These are phyloP conservation scores for Nannochloropsis oceanica DNA, from an alignment of 108 stramenopile genomes.

Conservation along the genomic window DNA sequence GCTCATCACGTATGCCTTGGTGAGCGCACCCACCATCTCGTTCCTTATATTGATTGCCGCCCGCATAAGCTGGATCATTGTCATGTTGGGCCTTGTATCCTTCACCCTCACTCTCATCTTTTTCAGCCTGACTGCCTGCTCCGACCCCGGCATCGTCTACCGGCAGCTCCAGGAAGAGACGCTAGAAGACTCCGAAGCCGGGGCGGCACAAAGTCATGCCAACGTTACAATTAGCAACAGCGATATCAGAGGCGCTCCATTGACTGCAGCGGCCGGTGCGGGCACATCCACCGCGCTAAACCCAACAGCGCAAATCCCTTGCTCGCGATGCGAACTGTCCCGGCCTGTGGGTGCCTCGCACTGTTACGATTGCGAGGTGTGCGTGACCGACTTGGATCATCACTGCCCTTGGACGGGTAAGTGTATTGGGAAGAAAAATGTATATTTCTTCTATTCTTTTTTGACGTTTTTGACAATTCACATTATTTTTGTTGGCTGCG, in stretches of 20 bases:
- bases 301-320: neutral
- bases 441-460: constrained; percentile 17
- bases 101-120: neutral
- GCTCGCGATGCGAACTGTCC: constrained; percentile 15
- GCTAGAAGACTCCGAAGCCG: neutral
- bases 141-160: constrained; percentile 39
- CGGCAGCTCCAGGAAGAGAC: constrained; percentile 5
- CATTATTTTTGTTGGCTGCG: constrained; percentile 1
- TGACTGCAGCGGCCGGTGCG: neutral
- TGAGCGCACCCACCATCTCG: constrained; percentile 13
- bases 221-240: neutral
- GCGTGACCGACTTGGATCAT: constrained; percentile 35
- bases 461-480: constrained; percentile 4
- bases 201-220: neutral
- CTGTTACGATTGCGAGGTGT: constrained; percentile 33
- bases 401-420: constrained; percentile 44
- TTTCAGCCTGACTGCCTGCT: constrained; percentile 37
- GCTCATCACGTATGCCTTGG: constrained; percentile 19
- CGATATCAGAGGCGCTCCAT: neutral
- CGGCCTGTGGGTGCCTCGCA: constrained; percentile 28
- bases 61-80: neutral
- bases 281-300: neutral
- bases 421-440: constrained; percentile 34
- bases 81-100: neutral
- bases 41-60: constrained; percentile 20